Percentiles rank a stretch among this genome's conserved stretches.
These are phyloP conservation scores for Somion occarium DNA, from an alignment of 1,284 basidiomycete genomes.

Conservation along the genomic window DNA sequence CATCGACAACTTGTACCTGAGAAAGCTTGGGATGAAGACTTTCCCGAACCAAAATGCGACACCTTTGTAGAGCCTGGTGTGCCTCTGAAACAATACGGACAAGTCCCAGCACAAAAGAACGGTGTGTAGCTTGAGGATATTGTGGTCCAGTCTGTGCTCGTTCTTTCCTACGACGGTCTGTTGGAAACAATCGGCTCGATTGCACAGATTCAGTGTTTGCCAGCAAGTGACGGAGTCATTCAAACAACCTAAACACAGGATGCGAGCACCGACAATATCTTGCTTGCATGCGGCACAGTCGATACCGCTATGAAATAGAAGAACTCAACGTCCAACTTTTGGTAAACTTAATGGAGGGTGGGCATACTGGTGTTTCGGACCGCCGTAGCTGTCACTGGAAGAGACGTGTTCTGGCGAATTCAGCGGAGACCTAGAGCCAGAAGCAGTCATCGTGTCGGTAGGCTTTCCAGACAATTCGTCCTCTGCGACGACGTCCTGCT, in stretches of 20 bases:
- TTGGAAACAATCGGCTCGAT: slow-evolving; percentile 13
- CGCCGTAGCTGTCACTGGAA: no score
- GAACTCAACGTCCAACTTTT: background rate
- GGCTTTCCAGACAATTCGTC: no score
- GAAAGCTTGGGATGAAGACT: slow-evolving; percentile 13
- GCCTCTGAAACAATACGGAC: background rate
- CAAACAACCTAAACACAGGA: slow-evolving; percentile 25
- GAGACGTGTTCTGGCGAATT: no score
- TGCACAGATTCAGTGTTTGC: slow-evolving; percentile 16
- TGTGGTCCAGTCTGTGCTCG: slow-evolving; percentile 25
- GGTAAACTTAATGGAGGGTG: no score
- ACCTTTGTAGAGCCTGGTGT: background rate
- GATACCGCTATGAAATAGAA: slow-evolving; percentile 13
- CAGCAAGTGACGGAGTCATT: slow-evolving; percentile 8
- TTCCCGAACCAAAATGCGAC: slow-evolving; percentile 19
- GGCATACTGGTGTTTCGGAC: no score
- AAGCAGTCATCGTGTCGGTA: no score
- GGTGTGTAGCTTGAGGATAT: slow-evolving; percentile 25
- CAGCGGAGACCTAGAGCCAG: no score
- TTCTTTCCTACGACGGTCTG: slow-evolving; percentile 13
- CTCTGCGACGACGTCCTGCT: no score
- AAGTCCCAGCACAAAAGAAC: background rate
- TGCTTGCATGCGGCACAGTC: slow-evolving; percentile 20
- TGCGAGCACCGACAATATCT: slow-evolving; percentile 18
- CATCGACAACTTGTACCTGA: background rate